Base-by-base conservation (phyloP, 2,329 filamentous ascomycete species). In the Falciphora oryzae region DNA sequence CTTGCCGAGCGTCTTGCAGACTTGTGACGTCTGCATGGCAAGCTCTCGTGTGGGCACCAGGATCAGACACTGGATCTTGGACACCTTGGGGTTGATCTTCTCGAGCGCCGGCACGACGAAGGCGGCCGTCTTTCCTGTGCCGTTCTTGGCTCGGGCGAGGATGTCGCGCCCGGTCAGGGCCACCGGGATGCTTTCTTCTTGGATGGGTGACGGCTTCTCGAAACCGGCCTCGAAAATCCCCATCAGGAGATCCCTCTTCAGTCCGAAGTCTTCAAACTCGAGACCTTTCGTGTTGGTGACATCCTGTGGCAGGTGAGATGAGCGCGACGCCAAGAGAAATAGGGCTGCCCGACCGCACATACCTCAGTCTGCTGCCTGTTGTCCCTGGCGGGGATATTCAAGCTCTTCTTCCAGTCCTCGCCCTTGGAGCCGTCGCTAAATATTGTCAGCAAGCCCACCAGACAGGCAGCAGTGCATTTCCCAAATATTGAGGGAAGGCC, bases 211-310 rank as follows among this genome's bases (percentile, higher is more conserved):
- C 22, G 95, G 95, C 80, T 96, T 97, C 77, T 99, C 95, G 77
- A 97, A 99, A 68, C 95, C 95, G 70, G 95, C 95, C 81, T 99
- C 95, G 77, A 98, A 99, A 70, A 99, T 98, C 68, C 95, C 95
- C 94, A 98, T 99, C 80, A 99, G 87, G 67, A 99, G 82, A 75
- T 97, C 92, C 75, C 95, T 86, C 82, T 96, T 97, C 71, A 99
- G 89, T 70, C 90, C 91, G 76, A 99, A 97, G 70, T 98, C 92
- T 78, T 99, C 96, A 74, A 97, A 99, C 71, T 99, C 95, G 67
- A 99, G 84, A 67, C 95, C 95, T 81, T 97, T 98, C 38, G 94
- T 99, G 72, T 93, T 93, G 65, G 94, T 98, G 67, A 99, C 96
- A 90, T 99, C 95, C 91, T 96, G 71, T 62, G 58, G 29, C 65